These are phyloP conservation scores for Fonsecaea erecta DNA, from an alignment of 2,329 filamentous ascomycete species.

Conservation along the genomic window DNA sequence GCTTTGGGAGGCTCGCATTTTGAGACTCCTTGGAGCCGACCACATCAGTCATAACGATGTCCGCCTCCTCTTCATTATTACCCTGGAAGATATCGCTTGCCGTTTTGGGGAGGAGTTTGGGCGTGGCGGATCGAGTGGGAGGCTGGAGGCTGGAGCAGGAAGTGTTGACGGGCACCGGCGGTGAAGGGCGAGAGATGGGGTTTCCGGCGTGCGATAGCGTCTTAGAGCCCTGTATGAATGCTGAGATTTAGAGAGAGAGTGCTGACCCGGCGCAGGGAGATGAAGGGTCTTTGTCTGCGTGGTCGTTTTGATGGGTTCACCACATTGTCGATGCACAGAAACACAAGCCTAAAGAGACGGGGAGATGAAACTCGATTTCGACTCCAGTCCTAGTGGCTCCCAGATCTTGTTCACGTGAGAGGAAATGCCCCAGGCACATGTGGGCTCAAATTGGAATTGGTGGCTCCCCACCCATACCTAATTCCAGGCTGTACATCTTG, in stretches of 20 bases:
- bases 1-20: constrained; percentile 19
- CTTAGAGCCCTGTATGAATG: not conserved
- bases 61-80: constrained; percentile 33
- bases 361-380: constrained; percentile 15
- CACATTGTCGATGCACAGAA: constrained; percentile 12
- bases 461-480: not conserved
- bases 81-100: constrained; percentile 28
- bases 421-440: not conserved
- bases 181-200: constrained; percentile 18
- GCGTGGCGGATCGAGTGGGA: constrained; percentile 25
- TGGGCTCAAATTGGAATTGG: constrained; percentile 1
- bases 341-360: constrained; percentile 2
- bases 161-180: constrained; percentile 12
- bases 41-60: constrained; percentile 28
- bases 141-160: constrained; percentile 28
- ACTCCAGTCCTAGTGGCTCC: not conserved
- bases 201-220: constrained; percentile 7
- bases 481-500: not conserved
- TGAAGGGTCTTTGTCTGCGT: constrained; percentile 10
- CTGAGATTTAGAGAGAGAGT: constrained; percentile 1
- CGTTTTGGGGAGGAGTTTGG: constrained; percentile 35
- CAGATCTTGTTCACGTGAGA: constrained; percentile 8
- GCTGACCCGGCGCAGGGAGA: constrained; percentile 9
- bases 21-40: constrained; percentile 24
- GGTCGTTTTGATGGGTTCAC: constrained; percentile 23